Conservation (phyloP, 1,284 basidiomycete species). For the Sanghuangporus weigelae region DNA sequence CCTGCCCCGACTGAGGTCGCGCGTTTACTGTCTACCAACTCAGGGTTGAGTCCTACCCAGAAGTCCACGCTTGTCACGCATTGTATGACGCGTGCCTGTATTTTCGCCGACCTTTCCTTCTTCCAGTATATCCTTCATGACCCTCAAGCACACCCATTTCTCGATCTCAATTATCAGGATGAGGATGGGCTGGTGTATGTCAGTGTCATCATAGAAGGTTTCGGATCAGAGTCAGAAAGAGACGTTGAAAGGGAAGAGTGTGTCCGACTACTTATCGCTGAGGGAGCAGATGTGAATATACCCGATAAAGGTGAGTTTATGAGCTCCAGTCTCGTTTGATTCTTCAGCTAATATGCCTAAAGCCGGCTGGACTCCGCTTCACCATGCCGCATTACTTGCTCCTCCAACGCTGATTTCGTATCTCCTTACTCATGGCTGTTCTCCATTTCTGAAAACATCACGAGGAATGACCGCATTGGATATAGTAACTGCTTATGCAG, state of each 20-base stretch:
- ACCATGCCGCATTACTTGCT: conserved; percentile 85
- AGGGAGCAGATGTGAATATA: conserved; percentile 65
- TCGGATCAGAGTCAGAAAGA: conserved; percentile 75
- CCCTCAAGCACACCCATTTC: conserved; percentile 59
- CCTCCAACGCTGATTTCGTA: conserved; percentile 90
- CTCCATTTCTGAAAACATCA: conserved; percentile 68
- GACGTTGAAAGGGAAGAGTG: conserved; percentile 86
- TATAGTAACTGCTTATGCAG: conserved; percentile 75
- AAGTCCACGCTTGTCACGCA: conserved; percentile 65
- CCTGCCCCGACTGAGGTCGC: conserved; percentile 61
- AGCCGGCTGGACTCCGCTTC: conserved; percentile 96
- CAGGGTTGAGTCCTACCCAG: conserved; percentile 61
- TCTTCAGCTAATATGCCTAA: conserved; percentile 8
- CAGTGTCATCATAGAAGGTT: conserved; percentile 77
- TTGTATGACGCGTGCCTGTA: conserved; percentile 64
- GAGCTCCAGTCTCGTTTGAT: conserved; percentile 6
- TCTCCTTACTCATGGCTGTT: conserved; percentile 88
- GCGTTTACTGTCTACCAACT: conserved; percentile 56
- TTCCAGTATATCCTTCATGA: conserved; percentile 69
- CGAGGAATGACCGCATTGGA: conserved; percentile 81
- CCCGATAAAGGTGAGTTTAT: conserved; percentile 57
- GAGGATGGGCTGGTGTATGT: conserved; percentile 81
- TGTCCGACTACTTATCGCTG: conserved; percentile 72
- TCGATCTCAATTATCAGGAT: conserved; percentile 67
- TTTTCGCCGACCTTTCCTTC: conserved; percentile 68